These are phyloP conservation scores for Paragyromitra xinjiangensis DNA, from an alignment of 495 filamentous ascomycete species.

Conservation along the genomic window DNA sequence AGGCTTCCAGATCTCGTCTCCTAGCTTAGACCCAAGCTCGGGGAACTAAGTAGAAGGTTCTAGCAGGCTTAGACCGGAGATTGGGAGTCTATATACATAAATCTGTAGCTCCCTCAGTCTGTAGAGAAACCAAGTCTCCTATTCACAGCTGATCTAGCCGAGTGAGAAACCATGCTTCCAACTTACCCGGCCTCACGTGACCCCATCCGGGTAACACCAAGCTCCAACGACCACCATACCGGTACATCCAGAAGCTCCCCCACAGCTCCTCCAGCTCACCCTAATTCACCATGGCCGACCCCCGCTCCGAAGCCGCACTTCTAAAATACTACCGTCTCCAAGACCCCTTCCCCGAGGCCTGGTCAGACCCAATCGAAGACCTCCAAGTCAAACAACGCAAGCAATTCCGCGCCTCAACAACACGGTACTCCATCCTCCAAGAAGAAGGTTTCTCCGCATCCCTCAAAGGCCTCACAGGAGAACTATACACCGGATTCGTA, in stretches of 20 bases:
- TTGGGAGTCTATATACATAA: no score
- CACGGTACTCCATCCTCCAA: conserved; percentile 57
- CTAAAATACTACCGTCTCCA: conserved; percentile 89
- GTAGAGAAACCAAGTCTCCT: no score
- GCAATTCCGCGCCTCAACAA: conserved; percentile 55
- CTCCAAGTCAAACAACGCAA: conserved; percentile 49
- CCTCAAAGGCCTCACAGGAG: conserved; percentile 47
- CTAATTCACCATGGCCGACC: conserved; percentile 44
- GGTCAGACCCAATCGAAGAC: conserved; percentile 69
- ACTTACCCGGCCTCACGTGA: not conserved
- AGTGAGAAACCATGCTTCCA: not conserved
- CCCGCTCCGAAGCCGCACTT: conserved; percentile 70
- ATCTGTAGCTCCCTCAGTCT: no score
- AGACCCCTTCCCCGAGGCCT: conserved; percentile 79
- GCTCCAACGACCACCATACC: conserved; percentile 28
- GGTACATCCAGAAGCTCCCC: conserved; percentile 3
- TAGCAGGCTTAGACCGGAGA: no score
- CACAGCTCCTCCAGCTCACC: not conserved
- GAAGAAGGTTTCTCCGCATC: conserved; percentile 54
- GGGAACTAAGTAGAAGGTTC: no score
- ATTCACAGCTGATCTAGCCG: not conserved
- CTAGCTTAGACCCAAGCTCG: no score
- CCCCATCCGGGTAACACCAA: conserved; percentile 31
- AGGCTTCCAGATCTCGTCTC: no score
- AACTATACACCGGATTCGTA: conserved; percentile 59